These are phyloP conservation scores for Triticum aestivum DNA, from an alignment of 176 grass and related monocot species.

Conservation along the genomic window DNA sequence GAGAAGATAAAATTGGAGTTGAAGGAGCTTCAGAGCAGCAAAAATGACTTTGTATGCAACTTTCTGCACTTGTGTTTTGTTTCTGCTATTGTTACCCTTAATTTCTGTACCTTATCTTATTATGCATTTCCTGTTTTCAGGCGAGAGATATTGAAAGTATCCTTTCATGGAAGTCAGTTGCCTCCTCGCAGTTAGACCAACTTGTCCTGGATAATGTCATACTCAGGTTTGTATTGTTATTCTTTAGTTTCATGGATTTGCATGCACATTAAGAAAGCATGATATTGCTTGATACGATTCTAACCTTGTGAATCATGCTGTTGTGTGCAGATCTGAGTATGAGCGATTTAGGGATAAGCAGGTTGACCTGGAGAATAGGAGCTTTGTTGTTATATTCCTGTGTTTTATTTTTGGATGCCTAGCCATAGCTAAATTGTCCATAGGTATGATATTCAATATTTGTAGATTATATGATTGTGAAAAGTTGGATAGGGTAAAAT, in stretches of 20 bases:
- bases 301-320: conserved; percentile 18
- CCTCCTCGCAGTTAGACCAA: conserved; percentile 76
- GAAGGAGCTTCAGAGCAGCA: conserved; percentile 62
- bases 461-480: conserved; percentile 63
- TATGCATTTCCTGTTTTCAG: conserved; percentile 44
- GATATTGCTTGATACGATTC: background rate
- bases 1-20: conserved; percentile 72
- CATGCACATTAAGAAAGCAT: background rate
- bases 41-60: conserved; percentile 53
- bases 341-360: conserved; percentile 63
- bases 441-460: conserved; percentile 49
- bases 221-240: conserved; percentile 54
- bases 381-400: conserved; percentile 72
- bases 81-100: conserved; percentile 19
- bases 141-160: conserved; percentile 57
- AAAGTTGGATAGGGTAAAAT: conserved; percentile 66
- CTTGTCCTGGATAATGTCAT: conserved; percentile 50
- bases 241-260: background rate
- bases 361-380: conserved; percentile 79
- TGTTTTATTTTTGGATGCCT: conserved; percentile 83
- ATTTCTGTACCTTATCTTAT: conserved; percentile 12
- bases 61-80: conserved; percentile 19
- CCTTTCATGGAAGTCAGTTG: conserved; percentile 61
- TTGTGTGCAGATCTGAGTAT: conserved; percentile 67
- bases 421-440: conserved; percentile 65